Conservation (phyloP, 371 early-diverging fungal genomes). For the Apophysomyces variabilis region DNA sequence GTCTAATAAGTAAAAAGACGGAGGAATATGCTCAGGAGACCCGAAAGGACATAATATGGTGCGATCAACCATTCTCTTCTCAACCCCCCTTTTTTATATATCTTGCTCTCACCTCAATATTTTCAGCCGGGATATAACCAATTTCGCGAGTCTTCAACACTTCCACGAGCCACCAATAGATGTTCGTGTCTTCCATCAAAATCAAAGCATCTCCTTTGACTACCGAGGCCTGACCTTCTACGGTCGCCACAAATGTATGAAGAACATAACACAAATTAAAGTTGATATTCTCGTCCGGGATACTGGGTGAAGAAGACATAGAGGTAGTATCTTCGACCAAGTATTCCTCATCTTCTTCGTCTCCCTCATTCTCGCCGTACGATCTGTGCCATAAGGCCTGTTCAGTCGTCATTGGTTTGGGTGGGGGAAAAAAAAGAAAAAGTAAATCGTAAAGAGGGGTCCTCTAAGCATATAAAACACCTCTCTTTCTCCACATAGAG, state of each 20-base stretch:
- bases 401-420: constrained; percentile 12
- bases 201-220: constrained; percentile 86
- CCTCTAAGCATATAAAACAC: constrained; percentile 8
- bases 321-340: constrained; percentile 47
- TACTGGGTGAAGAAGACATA: constrained; percentile 61
- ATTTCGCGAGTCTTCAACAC: constrained; percentile 85
- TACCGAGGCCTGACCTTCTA: constrained; percentile 94
- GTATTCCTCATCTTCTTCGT: constrained; percentile 59
- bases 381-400: constrained; percentile 27
- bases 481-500: constrained; percentile 11
- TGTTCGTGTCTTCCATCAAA: constrained; percentile 93
- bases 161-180: constrained; percentile 97
- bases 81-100: background rate
- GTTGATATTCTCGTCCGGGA: constrained; percentile 78
- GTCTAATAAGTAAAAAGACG: constrained; percentile 54
- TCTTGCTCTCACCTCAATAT: constrained; percentile 73
- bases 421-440: background rate
- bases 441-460: constrained; percentile 11
- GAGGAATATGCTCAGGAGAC: constrained; percentile 4
- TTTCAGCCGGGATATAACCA: constrained; percentile 97
- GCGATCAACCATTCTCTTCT: background rate
- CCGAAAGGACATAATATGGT: constrained; percentile 5
- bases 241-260: constrained; percentile 91
- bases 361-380: constrained; percentile 44
- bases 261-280: constrained; percentile 88